phyloP scores from a whole-genome alignment of 352 stramenopile species.

The Pythium monospermum region DNA sequence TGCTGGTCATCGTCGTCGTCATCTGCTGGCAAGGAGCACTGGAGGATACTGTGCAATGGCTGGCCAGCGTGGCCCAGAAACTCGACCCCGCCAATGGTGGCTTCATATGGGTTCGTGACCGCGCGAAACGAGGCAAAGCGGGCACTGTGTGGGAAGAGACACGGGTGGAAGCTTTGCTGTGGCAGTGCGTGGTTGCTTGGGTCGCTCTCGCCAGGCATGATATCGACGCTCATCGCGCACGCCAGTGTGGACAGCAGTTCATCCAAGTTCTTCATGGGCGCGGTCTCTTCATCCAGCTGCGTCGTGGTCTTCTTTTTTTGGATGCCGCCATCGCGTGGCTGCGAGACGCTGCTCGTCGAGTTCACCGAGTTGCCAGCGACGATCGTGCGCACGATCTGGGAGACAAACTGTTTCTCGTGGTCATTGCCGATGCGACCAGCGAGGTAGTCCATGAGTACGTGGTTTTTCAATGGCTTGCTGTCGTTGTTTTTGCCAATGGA shows the following conservation, averaged over 20 bases:
- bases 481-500: slow-evolving; percentile 35
- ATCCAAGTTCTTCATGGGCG: slow-evolving; percentile 66
- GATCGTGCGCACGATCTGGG: slow-evolving; percentile 71
- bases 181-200: slow-evolving; percentile 88
- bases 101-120: slow-evolving; percentile 93
- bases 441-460: slow-evolving; percentile 77
- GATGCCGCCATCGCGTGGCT: neutral
- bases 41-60: slow-evolving; percentile 82
- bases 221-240: slow-evolving; percentile 85
- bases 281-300: slow-evolving; percentile 35
- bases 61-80: slow-evolving; percentile 87
- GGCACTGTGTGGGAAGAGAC: slow-evolving; percentile 84
- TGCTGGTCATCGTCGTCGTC: slow-evolving; percentile 23
- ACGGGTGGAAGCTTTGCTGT: slow-evolving; percentile 93
- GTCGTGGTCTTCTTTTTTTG: slow-evolving; percentile 43
- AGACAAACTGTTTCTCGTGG: slow-evolving; percentile 52
- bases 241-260: slow-evolving; percentile 67
- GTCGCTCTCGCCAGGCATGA: slow-evolving; percentile 87
- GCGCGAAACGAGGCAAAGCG: slow-evolving; percentile 78
- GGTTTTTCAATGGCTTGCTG: slow-evolving; percentile 40
- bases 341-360: slow-evolving; percentile 11
- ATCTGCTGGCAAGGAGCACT: slow-evolving; percentile 38
- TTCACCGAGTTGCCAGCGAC: slow-evolving; percentile 61
- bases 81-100: slow-evolving; percentile 43
- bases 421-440: slow-evolving; percentile 48